Evolutionary conservation across 352 stramenopile genomes (phyloP).

Genomic region (Phytophthora megakarya): DNA sequence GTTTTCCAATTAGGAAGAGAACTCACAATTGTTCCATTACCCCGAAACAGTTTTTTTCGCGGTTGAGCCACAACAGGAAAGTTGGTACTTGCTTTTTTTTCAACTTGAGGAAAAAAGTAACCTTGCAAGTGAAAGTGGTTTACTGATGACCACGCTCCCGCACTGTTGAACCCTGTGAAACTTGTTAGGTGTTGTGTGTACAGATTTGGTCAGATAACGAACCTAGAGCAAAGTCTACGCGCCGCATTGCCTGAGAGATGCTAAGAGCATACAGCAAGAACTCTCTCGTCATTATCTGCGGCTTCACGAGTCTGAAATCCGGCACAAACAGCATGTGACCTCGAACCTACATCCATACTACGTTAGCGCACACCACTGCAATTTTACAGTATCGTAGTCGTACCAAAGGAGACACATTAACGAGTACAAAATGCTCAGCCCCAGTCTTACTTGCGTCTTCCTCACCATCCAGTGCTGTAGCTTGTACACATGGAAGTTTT

Average conservation of each 20-base stretch:
- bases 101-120: conserved; percentile 49
- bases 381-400: not conserved
- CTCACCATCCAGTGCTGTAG: not conserved
- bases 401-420: conserved; percentile 77
- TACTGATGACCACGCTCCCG: conserved; percentile 77
- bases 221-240: conserved; percentile 59
- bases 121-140: conserved; percentile 80
- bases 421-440: conserved; percentile 44
- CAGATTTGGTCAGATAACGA: not conserved
- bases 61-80: conserved; percentile 53
- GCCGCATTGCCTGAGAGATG: conserved; percentile 30
- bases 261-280: conserved; percentile 36
- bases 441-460: not conserved
- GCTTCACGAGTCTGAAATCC: conserved; percentile 42
- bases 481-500: conserved; percentile 22
- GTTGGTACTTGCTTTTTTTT: conserved; percentile 1
- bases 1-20: conserved; percentile 53
- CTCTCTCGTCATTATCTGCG: conserved; percentile 41
- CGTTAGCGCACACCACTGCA: not conserved
- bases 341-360: conserved; percentile 41
- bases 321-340: conserved; percentile 66
- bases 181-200: not conserved
- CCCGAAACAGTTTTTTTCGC: conserved; percentile 37
- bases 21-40: conserved; percentile 16
- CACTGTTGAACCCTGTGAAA: conserved; percentile 67